phyloP scores from a whole-genome alignment of 2,329 filamentous ascomycete species.

The Hymenoscyphus fraxineus region DNA sequence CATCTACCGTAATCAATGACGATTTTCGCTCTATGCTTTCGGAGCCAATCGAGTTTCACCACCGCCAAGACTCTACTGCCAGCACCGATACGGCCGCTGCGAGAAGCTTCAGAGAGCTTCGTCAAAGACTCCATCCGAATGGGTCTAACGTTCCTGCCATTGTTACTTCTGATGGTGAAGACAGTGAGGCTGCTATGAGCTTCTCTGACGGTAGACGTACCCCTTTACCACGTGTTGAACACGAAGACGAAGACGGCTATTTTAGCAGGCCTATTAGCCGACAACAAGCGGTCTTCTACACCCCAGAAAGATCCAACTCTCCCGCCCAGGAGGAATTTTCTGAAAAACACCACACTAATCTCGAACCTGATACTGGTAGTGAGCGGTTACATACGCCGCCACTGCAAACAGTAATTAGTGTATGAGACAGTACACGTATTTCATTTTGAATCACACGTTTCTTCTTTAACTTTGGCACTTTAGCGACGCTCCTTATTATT shows the following conservation, averaged over 20 bases:
- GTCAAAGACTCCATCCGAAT: conserved; percentile 56
- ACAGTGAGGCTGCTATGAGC: conserved; percentile 57
- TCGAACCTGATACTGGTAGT: conserved; percentile 5
- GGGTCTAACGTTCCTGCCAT: conserved; percentile 38
- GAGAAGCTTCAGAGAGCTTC: conserved; percentile 60
- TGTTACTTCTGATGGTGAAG: conserved; percentile 43
- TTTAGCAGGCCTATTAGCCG: conserved; percentile 19
- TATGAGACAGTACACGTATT: conserved; percentile 1
- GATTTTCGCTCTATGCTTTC: conserved; percentile 53
- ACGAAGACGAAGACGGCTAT: conserved; percentile 32
- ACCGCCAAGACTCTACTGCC: conserved; percentile 58
- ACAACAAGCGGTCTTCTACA: conserved; percentile 31
- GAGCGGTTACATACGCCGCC: conserved; percentile 10
- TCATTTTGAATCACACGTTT: conserved; percentile 4
- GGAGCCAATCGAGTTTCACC: conserved; percentile 39
- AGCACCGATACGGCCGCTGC: conserved; percentile 66
- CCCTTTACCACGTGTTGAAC: conserved; percentile 49
- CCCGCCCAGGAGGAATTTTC: conserved; percentile 9
- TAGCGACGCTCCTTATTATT: conserved; percentile 13
- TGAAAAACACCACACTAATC: conserved; percentile 5
- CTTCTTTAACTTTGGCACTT: conserved; percentile 6
- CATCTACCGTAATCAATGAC: conserved; percentile 33
- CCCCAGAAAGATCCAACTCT: conserved; percentile 29
- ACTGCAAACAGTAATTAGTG: conserved; percentile 3
- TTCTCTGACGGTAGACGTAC: conserved; percentile 57